phyloP scores from a whole-genome alignment of 179 eudicot genomes.

The Beta corolliflora region DNA sequence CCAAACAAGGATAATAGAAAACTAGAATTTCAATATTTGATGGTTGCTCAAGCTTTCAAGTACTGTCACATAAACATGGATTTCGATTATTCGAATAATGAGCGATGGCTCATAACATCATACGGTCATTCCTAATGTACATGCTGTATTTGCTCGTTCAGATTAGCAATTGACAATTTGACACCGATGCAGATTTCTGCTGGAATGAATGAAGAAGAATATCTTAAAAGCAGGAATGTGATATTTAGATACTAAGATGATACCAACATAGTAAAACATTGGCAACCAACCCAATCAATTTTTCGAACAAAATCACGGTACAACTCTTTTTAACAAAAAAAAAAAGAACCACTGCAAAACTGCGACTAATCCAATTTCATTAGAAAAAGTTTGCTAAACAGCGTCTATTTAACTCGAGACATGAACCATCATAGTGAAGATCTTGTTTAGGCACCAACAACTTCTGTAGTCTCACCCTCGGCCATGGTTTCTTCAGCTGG shows the following conservation, averaged over 20 bases:
- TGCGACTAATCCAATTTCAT: constrained; percentile 3
- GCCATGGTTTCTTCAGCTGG: constrained; percentile 42
- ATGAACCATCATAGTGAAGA: not conserved
- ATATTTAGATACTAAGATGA: not conserved
- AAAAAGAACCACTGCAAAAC: constrained; percentile 13
- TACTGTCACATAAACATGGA: too few relatives aligned
- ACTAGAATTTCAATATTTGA: too few relatives aligned
- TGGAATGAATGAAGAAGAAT: too few relatives aligned
- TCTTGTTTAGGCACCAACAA: constrained; percentile 37
- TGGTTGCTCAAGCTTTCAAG: too few relatives aligned
- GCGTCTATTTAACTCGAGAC: constrained; percentile 14
- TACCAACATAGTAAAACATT: not conserved
- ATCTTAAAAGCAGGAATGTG: not conserved
- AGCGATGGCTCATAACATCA: too few relatives aligned
- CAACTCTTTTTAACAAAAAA: constrained; percentile 6
- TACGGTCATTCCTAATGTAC: too few relatives aligned
- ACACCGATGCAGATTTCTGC: too few relatives aligned
- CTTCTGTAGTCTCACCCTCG: constrained; percentile 36
- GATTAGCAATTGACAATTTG: too few relatives aligned
- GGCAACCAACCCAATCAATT: not conserved
- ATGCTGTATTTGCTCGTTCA: too few relatives aligned
- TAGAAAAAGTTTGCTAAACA: constrained; percentile 17
- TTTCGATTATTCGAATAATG: too few relatives aligned
- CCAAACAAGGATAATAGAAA: too few relatives aligned
- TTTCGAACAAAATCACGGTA: constrained; percentile 19